A percentile compares a stretch with the other conserved stretches of the same genome.
phyloP scores from a whole-genome alignment of 2,329 filamentous ascomycete genomes.

The Verticillium zaregamsianum region DNA sequence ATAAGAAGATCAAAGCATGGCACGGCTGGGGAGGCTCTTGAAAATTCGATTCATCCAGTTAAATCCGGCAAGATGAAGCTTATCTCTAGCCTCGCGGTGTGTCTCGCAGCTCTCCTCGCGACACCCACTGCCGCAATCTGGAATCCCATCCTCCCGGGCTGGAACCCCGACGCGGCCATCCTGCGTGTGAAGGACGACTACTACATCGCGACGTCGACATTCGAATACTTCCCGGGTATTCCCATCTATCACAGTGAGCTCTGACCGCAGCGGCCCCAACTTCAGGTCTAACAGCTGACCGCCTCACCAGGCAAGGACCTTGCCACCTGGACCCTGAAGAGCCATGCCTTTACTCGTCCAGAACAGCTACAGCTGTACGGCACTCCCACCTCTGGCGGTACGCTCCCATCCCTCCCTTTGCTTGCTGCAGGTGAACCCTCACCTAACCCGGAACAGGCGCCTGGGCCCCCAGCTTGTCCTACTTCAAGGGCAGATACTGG shows the following conservation, averaged over 20 bases:
- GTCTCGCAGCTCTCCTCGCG: neutral
- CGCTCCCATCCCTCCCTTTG: neutral
- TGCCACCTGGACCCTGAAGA: conserved; percentile 31
- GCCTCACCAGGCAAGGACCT: conserved; percentile 31
- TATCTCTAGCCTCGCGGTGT: neutral
- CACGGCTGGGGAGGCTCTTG: too few relatives aligned
- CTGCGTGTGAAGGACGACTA: conserved; percentile 43
- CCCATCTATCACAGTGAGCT: conserved; percentile 40
- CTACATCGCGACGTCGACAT: conserved; percentile 49
- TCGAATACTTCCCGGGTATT: conserved; percentile 49
- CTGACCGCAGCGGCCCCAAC: neutral
- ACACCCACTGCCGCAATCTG: conserved; percentile 1
- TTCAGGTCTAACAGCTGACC: neutral
- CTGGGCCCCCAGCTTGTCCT: conserved; percentile 4
- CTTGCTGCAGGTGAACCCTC: neutral
- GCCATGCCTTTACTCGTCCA: conserved; percentile 11
- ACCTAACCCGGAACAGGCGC: neutral
- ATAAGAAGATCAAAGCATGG: neutral
- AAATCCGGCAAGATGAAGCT: neutral
- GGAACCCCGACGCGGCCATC: conserved; percentile 51
- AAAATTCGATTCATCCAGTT: neutral
- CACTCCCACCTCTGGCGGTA: conserved; percentile 2
- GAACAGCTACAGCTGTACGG: conserved; percentile 6
- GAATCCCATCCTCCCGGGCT: conserved; percentile 48
- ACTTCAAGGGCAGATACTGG: conserved; percentile 4